A percentile compares a stretch with the other conserved stretches of the same genome.
Evolutionary conservation across 2,329 filamentous ascomycete genomes (phyloP).

Genomic region (Aspergillus pseudoviridinutans): DNA sequence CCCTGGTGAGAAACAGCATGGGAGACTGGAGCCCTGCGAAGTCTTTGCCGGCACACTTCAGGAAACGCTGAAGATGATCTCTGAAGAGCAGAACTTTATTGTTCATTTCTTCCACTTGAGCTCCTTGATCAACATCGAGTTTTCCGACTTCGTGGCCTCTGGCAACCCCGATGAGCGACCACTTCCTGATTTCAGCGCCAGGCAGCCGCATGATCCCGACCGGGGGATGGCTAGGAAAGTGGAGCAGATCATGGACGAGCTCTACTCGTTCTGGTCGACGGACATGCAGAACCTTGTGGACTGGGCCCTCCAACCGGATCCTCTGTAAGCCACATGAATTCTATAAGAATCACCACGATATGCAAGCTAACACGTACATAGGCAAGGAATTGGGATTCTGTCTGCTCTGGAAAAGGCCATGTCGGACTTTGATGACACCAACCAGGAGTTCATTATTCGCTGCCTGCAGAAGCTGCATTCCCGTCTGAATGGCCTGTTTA

Average conservation of each 20-base stretch:
- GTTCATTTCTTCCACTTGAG: slow-evolving; percentile 95
- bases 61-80: slow-evolving; percentile 75
- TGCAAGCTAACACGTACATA: slow-evolving; percentile 33
- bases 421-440: slow-evolving; percentile 76
- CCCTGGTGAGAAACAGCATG: slow-evolving; percentile 54
- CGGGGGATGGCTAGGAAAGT: slow-evolving; percentile 79
- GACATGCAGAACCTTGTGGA: slow-evolving; percentile 78
- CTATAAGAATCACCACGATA: neutral
- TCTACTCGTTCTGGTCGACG: slow-evolving; percentile 76
- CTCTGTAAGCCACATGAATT: slow-evolving; percentile 59
- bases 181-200: slow-evolving; percentile 67
- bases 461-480: slow-evolving; percentile 75
- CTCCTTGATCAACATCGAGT: slow-evolving; percentile 77
- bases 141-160: slow-evolving; percentile 71
- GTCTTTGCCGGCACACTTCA: slow-evolving; percentile 76
- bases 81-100: slow-evolving; percentile 94
- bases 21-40: slow-evolving; percentile 70
- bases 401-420: slow-evolving; percentile 76
- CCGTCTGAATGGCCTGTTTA: slow-evolving; percentile 70
- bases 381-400: slow-evolving; percentile 85
- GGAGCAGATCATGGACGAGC: slow-evolving; percentile 80
- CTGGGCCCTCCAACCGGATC: slow-evolving; percentile 76
- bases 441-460: slow-evolving; percentile 84
- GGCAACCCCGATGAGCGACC: slow-evolving; percentile 63
- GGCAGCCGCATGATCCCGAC: slow-evolving; percentile 82